Conservation (phyloP, 2,329 filamentous ascomycete species). For the Trichocomaceae sp. region DNA sequence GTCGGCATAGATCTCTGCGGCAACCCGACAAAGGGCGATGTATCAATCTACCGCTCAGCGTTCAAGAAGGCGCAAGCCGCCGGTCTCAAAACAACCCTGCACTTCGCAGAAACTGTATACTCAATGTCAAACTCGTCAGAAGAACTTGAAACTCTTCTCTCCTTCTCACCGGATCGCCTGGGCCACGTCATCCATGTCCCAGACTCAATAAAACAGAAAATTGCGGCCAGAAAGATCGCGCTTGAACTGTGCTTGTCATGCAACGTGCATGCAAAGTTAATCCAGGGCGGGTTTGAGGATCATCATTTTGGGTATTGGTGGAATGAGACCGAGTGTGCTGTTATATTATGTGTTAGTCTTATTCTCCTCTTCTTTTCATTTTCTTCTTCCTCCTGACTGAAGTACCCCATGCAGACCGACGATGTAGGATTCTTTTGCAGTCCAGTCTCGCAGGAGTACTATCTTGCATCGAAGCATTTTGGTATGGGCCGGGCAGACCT, state of each 20-base stretch:
- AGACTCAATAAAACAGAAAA: conserved; percentile 52
- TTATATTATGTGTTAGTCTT: conserved; percentile 62
- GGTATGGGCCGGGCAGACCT: conserved; percentile 45
- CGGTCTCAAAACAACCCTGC: conserved; percentile 61
- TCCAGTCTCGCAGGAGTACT: conserved; percentile 68
- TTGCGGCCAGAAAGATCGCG: conserved; percentile 50
- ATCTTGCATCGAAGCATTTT: conserved; percentile 66
- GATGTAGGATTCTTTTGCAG: conserved; percentile 78
- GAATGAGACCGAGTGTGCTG: conserved; percentile 49
- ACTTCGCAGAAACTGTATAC: conserved; percentile 62
- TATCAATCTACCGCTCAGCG: conserved; percentile 53
- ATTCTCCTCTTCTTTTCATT: not conserved
- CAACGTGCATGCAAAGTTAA: conserved; percentile 71
- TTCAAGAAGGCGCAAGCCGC: conserved; percentile 52
- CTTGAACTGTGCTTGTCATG: conserved; percentile 74
- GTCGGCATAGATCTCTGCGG: conserved; percentile 76
- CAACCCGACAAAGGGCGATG: conserved; percentile 58
- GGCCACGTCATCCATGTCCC: conserved; percentile 75
- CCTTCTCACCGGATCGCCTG: conserved; percentile 60
- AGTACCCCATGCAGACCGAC: conserved; percentile 57
- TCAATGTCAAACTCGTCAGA: conserved; percentile 48
- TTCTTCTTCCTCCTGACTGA: not conserved
- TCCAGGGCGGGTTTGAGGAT: conserved; percentile 55
- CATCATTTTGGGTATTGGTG: conserved; percentile 74
- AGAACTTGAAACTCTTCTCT: conserved; percentile 60